Evolutionary conservation across 495 filamentous ascomycete genomes (phyloP), one percentile per base, ranked within the genome.

Genomic region (Talaromyces stipitatus): DNA sequence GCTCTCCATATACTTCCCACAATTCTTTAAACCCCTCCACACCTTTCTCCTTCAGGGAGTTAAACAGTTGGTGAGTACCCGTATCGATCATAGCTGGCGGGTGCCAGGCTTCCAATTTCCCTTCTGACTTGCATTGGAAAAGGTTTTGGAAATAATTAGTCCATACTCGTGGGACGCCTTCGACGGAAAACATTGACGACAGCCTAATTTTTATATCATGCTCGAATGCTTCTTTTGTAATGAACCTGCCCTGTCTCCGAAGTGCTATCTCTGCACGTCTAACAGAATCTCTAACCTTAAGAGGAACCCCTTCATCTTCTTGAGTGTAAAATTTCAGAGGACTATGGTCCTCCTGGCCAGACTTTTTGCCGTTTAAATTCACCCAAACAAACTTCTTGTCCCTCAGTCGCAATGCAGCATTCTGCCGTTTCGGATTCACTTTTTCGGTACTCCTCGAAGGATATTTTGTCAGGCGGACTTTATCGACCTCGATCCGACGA

Each of bases 1-100:
- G 10, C 16, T 54, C 61, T 11, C 62, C 23, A 36, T 74, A 50
- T 22, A 28, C 36, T 3, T 64, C 59, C 82, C 81, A 85, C n/a
- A 58, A 54, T 16, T 70, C 60, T 48, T 65, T 62, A 63, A 86
- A 77, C 2, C 47, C 62, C 5, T 65, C 63, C 28, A 61, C 30
- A 47, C 63, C 63, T 27, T 67, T 62, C 3, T 52, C 43, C 29
- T 62, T 53, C 3, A 75, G 45, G 28, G 58, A 61, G 10, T 62
- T 63, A 2, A 73, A 54, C 2, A 77, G 51, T 1, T 41, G 18
- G n/a, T 53, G 20, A 7, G 62, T 69, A 9, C 58, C 50, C 8
- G 60, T 32, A 4, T 54, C 58, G 48, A 70, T 28, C 14, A 38
- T 43, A 11, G 62, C 60, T 2, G 62, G 50, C 4, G 58, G 38